A percentile compares a stretch with the other conserved stretches of the same genome.
phyloP scores from a whole-genome alignment of 164 flowering plant species.

The Magnolia sinica region DNA sequence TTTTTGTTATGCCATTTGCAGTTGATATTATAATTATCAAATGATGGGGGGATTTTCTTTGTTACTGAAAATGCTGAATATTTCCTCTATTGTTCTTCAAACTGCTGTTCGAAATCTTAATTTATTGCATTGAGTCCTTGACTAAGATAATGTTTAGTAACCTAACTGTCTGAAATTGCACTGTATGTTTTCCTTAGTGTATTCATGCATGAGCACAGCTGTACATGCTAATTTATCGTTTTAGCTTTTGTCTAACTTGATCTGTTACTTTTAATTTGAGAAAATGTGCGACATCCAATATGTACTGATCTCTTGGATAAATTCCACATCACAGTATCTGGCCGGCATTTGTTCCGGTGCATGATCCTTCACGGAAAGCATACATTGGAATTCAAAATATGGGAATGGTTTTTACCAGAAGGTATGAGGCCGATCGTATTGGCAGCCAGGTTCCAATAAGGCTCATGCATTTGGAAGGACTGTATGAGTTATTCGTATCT shows the following conservation, averaged over 20 bases:
- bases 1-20: too few relatives aligned
- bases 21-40: too few relatives aligned
- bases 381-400: constrained; percentile 91
- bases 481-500: constrained; percentile 85
- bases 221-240: neutral
- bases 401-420: constrained; percentile 90
- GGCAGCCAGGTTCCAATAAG: constrained; percentile 93
- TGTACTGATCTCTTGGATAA: neutral
- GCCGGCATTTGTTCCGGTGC: constrained; percentile 99
- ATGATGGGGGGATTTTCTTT: too few relatives aligned
- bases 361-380: constrained; percentile 90
- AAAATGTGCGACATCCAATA: constrained; percentile 4
- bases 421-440: constrained; percentile 92
- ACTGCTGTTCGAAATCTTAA: too few relatives aligned
- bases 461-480: constrained; percentile 95
- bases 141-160: neutral
- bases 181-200: neutral
- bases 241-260: neutral
- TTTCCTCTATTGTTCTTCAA: too few relatives aligned
- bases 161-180: neutral
- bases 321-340: constrained; percentile 52
- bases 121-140: neutral
- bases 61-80: too few relatives aligned
- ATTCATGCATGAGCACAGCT: neutral
- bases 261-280: neutral